Percentiles rank a stretch among this genome's conserved stretches.
These are phyloP conservation scores for Asterella californica DNA, from an alignment of 225 moss, liverwort and hornwort species.

Conservation along the genomic window DNA sequence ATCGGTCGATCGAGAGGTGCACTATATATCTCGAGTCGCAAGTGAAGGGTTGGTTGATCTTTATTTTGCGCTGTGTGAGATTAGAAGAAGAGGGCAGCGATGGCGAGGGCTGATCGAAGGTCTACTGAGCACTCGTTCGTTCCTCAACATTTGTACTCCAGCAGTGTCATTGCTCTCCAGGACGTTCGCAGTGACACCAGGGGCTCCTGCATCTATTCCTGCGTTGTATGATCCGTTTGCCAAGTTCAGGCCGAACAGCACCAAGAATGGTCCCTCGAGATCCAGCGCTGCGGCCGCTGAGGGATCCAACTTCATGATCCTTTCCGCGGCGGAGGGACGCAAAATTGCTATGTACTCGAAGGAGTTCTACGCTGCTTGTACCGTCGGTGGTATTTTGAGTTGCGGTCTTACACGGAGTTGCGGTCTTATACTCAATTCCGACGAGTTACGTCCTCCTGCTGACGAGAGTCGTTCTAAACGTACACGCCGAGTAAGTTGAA, in stretches of 20 bases:
- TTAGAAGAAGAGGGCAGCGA: no score
- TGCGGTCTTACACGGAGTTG: conserved; percentile 95
- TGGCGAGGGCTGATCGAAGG: no score
- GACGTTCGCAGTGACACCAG: conserved; percentile 1
- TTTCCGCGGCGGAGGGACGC: conserved; percentile 25
- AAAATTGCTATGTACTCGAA: conserved; percentile 62
- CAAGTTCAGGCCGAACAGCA: conserved; percentile 25
- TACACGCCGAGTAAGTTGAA: conserved; percentile 53
- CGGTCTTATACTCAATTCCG: no score
- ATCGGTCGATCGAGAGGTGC: background rate
- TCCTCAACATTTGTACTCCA: conserved; percentile 45
- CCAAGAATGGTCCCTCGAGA: conserved; percentile 26
- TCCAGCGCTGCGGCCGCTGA: background rate
- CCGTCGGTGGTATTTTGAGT: conserved; percentile 71
- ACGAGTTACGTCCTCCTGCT: conserved; percentile 6
- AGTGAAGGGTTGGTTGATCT: no score
- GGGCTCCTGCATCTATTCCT: conserved; percentile 15
- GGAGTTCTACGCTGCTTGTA: conserved; percentile 79
- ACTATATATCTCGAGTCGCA: no score
- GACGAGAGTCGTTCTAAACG: conserved; percentile 31
- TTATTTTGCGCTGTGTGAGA: no score
- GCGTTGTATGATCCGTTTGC: conserved; percentile 43
- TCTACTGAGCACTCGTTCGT: no score
- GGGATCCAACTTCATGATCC: conserved; percentile 50
- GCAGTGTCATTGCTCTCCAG: conserved; percentile 34